A percentile compares a stretch with the other conserved stretches of the same genome.
Conservation (phyloP, 1,284 basidiomycete species). For the Cryptococcus sp. region DNA sequence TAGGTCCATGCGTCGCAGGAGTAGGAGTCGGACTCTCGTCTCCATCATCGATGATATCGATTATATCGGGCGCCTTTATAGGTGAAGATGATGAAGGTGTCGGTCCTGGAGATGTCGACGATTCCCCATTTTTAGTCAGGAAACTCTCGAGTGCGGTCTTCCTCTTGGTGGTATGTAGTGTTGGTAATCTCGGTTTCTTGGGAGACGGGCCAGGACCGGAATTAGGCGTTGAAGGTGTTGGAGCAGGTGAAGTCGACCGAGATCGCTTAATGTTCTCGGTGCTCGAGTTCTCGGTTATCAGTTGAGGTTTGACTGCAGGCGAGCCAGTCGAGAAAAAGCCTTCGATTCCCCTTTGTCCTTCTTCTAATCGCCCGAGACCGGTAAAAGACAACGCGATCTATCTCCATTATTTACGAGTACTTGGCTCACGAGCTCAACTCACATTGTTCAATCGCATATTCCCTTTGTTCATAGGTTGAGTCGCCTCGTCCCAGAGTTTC, state of each 20-base stretch:
- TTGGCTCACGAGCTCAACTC: constrained; percentile 4
- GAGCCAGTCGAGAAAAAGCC: constrained; percentile 59
- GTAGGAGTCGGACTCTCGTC: background rate
- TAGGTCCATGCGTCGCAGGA: background rate
- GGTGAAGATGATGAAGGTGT: constrained; percentile 45
- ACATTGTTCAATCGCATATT: constrained; percentile 63
- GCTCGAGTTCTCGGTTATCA: background rate
- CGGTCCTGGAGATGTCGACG: constrained; percentile 2
- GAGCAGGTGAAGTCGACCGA: constrained; percentile 15
- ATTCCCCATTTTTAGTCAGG: constrained; percentile 17
- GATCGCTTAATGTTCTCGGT: constrained; percentile 11
- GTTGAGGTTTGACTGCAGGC: background rate
- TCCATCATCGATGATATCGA: background rate
- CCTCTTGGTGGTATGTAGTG: constrained; percentile 21
- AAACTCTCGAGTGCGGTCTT: constrained; percentile 31
- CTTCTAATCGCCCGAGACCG: constrained; percentile 72
- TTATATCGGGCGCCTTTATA: background rate
- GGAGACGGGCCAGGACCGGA: constrained; percentile 6
- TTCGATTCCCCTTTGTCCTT: constrained; percentile 80
- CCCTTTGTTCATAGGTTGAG: constrained; percentile 51
- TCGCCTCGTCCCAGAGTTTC: constrained; percentile 81
- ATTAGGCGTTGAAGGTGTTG: background rate
- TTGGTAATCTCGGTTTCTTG: constrained; percentile 28
- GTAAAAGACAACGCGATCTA: constrained; percentile 70
- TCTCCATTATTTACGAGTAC: background rate